Base-by-base conservation (phyloP, 352 stramenopile species). In the Halophytophthora batemanensis region DNA sequence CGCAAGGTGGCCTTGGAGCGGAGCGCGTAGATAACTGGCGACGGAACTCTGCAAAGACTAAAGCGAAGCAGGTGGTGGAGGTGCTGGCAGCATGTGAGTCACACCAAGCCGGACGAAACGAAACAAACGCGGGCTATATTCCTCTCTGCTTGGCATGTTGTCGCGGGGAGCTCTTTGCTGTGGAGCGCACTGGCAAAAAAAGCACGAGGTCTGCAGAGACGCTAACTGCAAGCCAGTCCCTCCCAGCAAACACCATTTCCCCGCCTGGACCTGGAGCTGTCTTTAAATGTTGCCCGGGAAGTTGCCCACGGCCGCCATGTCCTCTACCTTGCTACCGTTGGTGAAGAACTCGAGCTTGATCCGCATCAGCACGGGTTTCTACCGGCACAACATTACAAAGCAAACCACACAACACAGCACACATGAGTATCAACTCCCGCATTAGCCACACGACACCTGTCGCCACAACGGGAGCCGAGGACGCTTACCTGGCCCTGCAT, bases 341-440 rank as follows among this genome's bases (percentile, higher is more conserved):
- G 90, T 76, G 36, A 80, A 64, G 53, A 91, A 95, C 49, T 92
- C 82, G 35, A 95, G 62, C 59, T 88, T 88, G 50, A 95, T 72
- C 45, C 82, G 76, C 82, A 95, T 93, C 50, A 88, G 58, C 45
- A 95, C 74, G 22, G 82, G 82, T 90, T 95, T 95, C 82, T 94
- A 66, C 15, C 37, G 19, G 57, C 13, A 14, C 34, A 45, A n/a
- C n/a, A n/a, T n/a, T n/a, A n/a, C n/a, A n/a, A n/a, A n/a, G n/a
- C n/a, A 36, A 48, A 47, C 17, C 10, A 53, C 55, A 60, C 19
- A 59, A 42, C 35, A 8, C 22, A 12, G 42, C 11, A 68, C 19
- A 48, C 29, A 17, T 49, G 23, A 47, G 22, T 29, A 25, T 29
- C 25, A 39, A 14, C 28, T 35, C 22, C 19, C 17, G 12, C 22